Evolutionary conservation across 768 basidiomycete species (phyloP).

Genomic region (Austroboletus eburneus): DNA sequence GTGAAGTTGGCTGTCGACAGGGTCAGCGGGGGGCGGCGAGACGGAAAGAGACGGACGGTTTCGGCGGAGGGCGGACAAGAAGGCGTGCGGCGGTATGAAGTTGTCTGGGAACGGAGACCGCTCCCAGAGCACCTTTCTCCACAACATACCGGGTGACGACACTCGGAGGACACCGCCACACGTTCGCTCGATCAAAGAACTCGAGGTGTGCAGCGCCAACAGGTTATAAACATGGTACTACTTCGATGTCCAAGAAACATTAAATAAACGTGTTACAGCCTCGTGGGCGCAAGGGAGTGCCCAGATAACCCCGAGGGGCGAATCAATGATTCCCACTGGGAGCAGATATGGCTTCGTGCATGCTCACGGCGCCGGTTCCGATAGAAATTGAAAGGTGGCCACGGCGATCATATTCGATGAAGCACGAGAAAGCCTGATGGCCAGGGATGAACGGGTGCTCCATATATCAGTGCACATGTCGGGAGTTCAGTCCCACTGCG

Average conservation of each 20-base stretch:
- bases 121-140: conserved; percentile 82
- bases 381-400: conserved; percentile 24
- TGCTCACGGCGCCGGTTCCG: conserved; percentile 30
- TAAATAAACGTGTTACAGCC: conserved; percentile 33
- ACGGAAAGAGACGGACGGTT: conserved; percentile 54
- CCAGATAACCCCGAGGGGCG: conserved; percentile 30
- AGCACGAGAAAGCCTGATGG: conserved; percentile 35
- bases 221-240: conserved; percentile 12
- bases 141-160: conserved; percentile 22
- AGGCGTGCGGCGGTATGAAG: conserved; percentile 68
- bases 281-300: conserved; percentile 20
- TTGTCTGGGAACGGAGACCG: conserved; percentile 76
- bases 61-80: conserved; percentile 71
- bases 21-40: conserved; percentile 11
- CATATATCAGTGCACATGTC: conserved; percentile 20
- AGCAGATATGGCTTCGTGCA: conserved; percentile 20
- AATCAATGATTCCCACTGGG: conserved; percentile 26
- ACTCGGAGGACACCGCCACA: too few species aligned
- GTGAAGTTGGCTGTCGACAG: conserved; percentile 63
- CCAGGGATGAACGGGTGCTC: conserved; percentile 19
- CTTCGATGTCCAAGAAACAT: conserved; percentile 22
- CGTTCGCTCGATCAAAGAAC: neutral
- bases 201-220: neutral
- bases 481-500: conserved; percentile 39
- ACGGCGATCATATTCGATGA: conserved; percentile 30